These are phyloP conservation scores for Elsinoe arachidis DNA, from an alignment of 2,329 filamentous ascomycete genomes.

Conservation along the genomic window DNA sequence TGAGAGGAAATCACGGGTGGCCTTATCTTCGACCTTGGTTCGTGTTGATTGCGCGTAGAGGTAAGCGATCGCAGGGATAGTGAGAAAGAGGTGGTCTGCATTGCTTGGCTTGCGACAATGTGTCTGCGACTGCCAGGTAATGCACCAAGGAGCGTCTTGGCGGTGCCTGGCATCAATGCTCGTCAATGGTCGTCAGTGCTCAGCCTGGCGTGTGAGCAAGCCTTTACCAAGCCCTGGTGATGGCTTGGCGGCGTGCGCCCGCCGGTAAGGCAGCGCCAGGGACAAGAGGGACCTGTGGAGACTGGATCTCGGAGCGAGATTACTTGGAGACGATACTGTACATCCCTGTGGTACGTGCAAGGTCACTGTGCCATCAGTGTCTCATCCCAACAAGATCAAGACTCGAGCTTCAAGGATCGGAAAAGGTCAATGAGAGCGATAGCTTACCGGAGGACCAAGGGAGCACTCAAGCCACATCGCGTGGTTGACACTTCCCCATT, in stretches of 20 bases:
- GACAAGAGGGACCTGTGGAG: background rate
- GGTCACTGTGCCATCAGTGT: background rate
- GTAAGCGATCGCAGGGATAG: no score
- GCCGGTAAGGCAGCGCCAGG: background rate
- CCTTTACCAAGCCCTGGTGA: background rate
- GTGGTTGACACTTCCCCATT: background rate
- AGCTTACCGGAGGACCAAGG: background rate
- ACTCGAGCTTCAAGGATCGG: background rate
- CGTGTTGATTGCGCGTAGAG: no score
- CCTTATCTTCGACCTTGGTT: no score
- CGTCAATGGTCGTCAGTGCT: background rate
- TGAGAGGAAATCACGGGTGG: no score
- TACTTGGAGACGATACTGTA: background rate
- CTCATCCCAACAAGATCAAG: background rate
- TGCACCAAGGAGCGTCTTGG: no score
- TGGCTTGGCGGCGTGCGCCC: background rate
- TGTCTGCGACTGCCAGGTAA: no score
- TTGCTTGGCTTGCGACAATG: no score
- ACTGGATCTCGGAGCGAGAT: background rate
- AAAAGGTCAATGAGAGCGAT: background rate
- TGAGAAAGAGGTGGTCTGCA: no score
- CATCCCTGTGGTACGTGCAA: background rate
- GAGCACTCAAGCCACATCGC: background rate
- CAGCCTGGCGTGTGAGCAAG: background rate
- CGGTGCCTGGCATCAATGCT: no score